A percentile compares a stretch with the other conserved stretches of the same genome.
These are phyloP conservation scores for Xylaria sp. DNA, from an alignment of 2,329 filamentous ascomycete genomes.

Conservation along the genomic window DNA sequence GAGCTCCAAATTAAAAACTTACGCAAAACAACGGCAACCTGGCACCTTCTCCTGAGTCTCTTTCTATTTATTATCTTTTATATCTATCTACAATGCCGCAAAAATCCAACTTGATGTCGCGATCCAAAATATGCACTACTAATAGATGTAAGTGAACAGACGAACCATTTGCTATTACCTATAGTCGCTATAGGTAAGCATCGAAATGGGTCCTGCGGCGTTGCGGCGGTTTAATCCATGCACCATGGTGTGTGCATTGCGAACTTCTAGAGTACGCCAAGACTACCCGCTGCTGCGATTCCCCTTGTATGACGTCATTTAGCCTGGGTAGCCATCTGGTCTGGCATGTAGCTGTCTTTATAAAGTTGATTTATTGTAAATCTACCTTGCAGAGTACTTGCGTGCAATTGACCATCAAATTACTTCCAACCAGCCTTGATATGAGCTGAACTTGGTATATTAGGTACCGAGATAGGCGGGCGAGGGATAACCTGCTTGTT, in stretches of 20 bases:
- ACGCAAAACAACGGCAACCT: not conserved
- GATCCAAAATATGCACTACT: not conserved
- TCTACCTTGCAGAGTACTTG: too few relatives aligned
- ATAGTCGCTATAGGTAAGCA: not conserved
- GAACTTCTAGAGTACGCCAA: not conserved
- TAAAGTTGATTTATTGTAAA: too few relatives aligned
- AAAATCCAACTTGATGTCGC: not conserved
- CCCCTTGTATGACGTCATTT: constrained; percentile 29
- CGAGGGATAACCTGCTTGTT: not conserved
- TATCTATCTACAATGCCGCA: not conserved
- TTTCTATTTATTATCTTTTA: not conserved
- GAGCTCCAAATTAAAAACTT: constrained; percentile 20
- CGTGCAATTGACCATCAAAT: too few relatives aligned
- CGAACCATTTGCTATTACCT: not conserved
- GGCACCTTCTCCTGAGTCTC: not conserved
- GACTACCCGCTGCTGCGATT: not conserved
- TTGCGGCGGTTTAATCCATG: not conserved
- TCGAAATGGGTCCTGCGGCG: not conserved
- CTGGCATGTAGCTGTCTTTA: too few relatives aligned
- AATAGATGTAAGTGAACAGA: not conserved
- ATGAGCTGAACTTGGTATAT: too few relatives aligned
- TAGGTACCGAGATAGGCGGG: not conserved
- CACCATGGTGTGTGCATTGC: not conserved
- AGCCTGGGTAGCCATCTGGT: too few relatives aligned
- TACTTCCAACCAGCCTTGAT: too few relatives aligned